Conservation (phyloP, 2,329 filamentous ascomycete genomes). For the Cercospora sp. region DNA sequence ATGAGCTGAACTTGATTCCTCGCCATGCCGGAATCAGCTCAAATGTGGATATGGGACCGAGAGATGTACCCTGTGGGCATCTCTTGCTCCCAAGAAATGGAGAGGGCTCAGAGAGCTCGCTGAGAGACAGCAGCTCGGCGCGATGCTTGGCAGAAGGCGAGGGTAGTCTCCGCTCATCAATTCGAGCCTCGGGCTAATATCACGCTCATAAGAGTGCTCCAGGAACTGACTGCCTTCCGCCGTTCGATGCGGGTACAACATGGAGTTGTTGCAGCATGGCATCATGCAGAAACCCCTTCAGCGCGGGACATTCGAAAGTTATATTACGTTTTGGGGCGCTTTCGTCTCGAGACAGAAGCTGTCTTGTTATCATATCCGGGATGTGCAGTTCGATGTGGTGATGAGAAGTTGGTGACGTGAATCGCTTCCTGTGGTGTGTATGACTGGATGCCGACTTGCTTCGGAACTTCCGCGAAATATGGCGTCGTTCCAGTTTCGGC, state of each 20-base stretch:
- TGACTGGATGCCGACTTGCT: slow-evolving; percentile 18
- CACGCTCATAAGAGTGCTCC: neutral
- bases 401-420: slow-evolving; percentile 23
- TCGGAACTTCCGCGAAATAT: slow-evolving; percentile 19
- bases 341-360: neutral
- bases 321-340: neutral
- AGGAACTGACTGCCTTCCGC: no score
- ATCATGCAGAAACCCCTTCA: neutral
- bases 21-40: no score
- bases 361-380: slow-evolving; percentile 22
- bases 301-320: neutral
- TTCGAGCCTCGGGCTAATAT: neutral
- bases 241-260: neutral
- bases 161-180: neutral
- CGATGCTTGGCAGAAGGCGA: neutral
- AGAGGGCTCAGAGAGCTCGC: neutral
- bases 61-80: neutral
- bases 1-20: no score
- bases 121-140: neutral
- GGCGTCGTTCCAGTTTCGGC: slow-evolving; percentile 20
- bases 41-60: neutral
- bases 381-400: slow-evolving; percentile 21
- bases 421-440: slow-evolving; percentile 25
- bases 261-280: neutral
- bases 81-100: neutral